Evolutionary conservation across 2,329 filamentous ascomycete species (phyloP).

Genomic region (Trichophyton mentagrophytes): DNA sequence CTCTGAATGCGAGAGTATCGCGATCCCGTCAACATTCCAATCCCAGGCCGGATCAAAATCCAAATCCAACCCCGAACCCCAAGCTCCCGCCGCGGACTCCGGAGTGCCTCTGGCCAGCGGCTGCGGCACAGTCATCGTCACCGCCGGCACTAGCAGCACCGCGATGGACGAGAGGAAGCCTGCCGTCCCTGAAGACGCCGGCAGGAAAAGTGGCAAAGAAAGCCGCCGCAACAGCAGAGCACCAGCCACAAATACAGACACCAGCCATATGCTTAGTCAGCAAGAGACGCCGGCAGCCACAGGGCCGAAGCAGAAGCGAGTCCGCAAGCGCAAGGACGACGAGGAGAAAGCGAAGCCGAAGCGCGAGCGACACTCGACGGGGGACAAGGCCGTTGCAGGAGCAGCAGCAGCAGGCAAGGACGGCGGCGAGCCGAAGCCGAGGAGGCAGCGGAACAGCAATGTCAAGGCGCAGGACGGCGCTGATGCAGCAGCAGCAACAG

Average conservation of each 20-base stretch:
- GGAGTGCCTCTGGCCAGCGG: background rate
- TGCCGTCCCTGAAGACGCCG: background rate
- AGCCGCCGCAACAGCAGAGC: constrained; percentile 5
- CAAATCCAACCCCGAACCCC: background rate
- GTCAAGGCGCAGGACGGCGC: constrained; percentile 21
- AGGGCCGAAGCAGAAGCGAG: constrained; percentile 15
- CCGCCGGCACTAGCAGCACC: background rate
- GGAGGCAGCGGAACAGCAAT: constrained; percentile 10
- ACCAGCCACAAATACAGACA: constrained; percentile 11
- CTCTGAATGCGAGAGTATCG: constrained; percentile 11
- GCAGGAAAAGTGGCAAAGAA: background rate
- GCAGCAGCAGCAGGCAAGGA: background rate
- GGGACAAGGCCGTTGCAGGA: background rate
- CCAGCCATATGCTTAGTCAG: constrained; percentile 10
- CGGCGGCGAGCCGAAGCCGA: constrained; percentile 7
- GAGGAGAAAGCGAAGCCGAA: constrained; percentile 13
- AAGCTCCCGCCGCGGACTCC: background rate
- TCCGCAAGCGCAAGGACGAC: constrained; percentile 33
- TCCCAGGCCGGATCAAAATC: background rate
- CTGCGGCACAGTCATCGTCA: background rate
- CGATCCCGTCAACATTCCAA: constrained; percentile 9
- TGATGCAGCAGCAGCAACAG: constrained; percentile 12
- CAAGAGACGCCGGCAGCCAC: constrained; percentile 9
- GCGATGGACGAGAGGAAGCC: constrained; percentile 3
- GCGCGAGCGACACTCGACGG: constrained; percentile 6